Conservation (phyloP, 106 monocot species). For the Allium cepa region DNA sequence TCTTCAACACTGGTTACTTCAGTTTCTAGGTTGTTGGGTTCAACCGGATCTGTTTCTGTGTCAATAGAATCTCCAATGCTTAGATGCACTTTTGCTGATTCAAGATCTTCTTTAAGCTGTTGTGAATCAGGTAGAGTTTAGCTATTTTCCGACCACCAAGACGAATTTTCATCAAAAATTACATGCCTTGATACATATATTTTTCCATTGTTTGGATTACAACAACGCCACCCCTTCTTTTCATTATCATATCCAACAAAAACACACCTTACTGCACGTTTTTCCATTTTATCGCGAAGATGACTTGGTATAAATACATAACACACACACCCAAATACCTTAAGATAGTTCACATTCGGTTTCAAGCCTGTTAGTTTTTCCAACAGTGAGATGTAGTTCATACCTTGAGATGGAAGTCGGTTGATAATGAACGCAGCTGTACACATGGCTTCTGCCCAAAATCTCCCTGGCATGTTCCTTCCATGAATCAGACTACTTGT, state of each 20-base stretch:
- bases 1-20: too few species aligned
- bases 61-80: not conserved
- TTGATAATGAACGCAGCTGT: not conserved
- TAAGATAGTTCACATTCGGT: not conserved
- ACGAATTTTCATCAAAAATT: slow-evolving; percentile 1
- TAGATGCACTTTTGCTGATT: not conserved
- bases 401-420: not conserved
- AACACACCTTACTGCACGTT: slow-evolving; percentile 1
- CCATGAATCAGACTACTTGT: not conserved
- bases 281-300: slow-evolving; percentile 1
- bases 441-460: slow-evolving; percentile 4
- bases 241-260: slow-evolving; percentile 1
- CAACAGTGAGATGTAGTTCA: not conserved
- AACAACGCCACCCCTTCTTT: slow-evolving; percentile 12
- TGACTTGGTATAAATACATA: slow-evolving; percentile 2
- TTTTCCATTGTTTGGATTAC: not conserved
- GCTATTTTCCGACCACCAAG: not conserved
- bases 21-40: not conserved
- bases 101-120: not conserved
- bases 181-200: slow-evolving; percentile 4
- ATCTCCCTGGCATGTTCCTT: not conserved
- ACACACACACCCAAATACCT: slow-evolving; percentile 1
- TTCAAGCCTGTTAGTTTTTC: not conserved
- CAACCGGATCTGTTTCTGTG: not conserved
- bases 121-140: not conserved